phyloP scores from a whole-genome alignment of 2,329 filamentous ascomycete genomes.

The Ilyonectria mors-panacis region DNA sequence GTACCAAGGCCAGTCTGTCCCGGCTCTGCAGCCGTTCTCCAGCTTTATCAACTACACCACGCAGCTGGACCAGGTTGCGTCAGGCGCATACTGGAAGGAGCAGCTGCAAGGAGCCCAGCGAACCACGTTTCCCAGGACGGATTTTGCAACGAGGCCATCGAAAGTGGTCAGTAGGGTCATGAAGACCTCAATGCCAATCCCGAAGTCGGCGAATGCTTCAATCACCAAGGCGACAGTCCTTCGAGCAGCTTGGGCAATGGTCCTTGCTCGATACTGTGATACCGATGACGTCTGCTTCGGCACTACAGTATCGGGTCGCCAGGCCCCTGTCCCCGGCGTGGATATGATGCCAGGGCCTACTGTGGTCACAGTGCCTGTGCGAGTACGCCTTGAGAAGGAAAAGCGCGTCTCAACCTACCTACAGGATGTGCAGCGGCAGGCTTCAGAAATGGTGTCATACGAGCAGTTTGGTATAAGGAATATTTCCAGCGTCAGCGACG shows the following conservation, averaged over 20 bases:
- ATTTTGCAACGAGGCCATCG: background rate
- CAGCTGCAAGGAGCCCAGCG: slow-evolving; percentile 6
- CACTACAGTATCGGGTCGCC: slow-evolving; percentile 15
- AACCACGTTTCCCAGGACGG: slow-evolving; percentile 4
- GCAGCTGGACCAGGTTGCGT: slow-evolving; percentile 1
- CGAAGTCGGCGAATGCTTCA: background rate
- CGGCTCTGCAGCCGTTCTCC: slow-evolving; percentile 2
- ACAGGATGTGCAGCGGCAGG: slow-evolving; percentile 43
- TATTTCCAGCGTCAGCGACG: slow-evolving; percentile 35
- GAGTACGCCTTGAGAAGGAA: slow-evolving; percentile 44
- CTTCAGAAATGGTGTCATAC: slow-evolving; percentile 28
- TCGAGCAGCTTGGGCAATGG: slow-evolving; percentile 20
- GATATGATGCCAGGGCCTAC: slow-evolving; percentile 43
- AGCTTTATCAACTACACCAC: slow-evolving; percentile 20
- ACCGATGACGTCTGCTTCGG: slow-evolving; percentile 18
- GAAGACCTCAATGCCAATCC: slow-evolving; percentile 2
- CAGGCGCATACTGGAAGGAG: slow-evolving; percentile 4
- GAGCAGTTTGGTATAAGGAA: slow-evolving; percentile 35
- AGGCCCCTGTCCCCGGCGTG: slow-evolving; percentile 11
- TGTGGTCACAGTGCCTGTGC: slow-evolving; percentile 51
- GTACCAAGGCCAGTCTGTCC: slow-evolving; percentile 4
- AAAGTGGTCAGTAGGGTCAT: background rate
- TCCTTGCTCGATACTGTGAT: slow-evolving; percentile 11
- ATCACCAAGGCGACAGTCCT: slow-evolving; percentile 15
- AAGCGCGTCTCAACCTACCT: slow-evolving; percentile 57